Evolutionary conservation across 2,329 filamentous ascomycete genomes (phyloP), one percentile per base, ranked within the genome.

Genomic region (Torrubiellomyces zombiae): DNA sequence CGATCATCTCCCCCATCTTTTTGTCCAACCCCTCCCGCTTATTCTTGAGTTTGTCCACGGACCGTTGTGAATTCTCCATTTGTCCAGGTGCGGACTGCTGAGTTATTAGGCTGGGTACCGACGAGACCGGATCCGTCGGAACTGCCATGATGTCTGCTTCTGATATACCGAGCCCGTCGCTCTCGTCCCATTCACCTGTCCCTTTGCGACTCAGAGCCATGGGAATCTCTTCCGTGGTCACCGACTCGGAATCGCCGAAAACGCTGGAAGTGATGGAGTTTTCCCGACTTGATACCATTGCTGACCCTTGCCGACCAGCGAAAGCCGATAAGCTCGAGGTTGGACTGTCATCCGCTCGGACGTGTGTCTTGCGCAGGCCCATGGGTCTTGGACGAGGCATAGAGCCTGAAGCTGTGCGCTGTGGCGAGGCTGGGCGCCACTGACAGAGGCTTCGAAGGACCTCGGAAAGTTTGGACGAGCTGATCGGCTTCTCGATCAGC

Each of bases 401-500:
- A 2, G 63, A 49, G 13, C 60, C 43, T 4, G 56, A 50, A 15
- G 52, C 44, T 13, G 46, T 48, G 24, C 52, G 48, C 26, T 49
- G 52, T 2, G 66, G 58, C 2, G 58, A 56, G 10, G 83, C 76
- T 5, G 83, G 70, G 43, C 86, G 91, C 89, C 89, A 98, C 41
- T 92, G 79, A 43, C 89, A 98, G 15, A 93, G 66, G 28, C 76
- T 74, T 34, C 78, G 76, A 36, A 98, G 61, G 1, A 89, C 81
- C 42, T 98, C 85, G 1, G 75, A 82, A 24, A 98, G 53, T 51
- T 95, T 95, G 3, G 79, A 78, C 21, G 82, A 75, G 19, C 86
- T 95, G 18, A 92, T 91, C 14, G 89, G 89, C 52, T 98, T 98
- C 51, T 98, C 85, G 26, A 98, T 82, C 25, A 98, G 60, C 1